A percentile compares a stretch with the other conserved stretches of the same genome.
Conservation (phyloP, 1,284 basidiomycete species). For the Coniophora puteana region DNA sequence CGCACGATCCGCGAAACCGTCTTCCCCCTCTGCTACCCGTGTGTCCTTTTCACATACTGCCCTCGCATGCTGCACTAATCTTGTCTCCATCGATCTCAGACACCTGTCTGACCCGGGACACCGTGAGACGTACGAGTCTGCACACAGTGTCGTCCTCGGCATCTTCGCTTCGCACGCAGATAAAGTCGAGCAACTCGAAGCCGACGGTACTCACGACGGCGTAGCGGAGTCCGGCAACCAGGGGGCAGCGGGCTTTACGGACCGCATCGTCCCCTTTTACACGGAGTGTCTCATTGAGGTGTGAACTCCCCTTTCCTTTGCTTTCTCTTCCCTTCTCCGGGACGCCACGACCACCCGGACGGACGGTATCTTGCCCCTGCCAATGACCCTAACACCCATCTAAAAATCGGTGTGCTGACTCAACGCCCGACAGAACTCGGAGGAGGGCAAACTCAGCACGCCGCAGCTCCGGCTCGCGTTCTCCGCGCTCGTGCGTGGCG, state of each 20-base stretch:
- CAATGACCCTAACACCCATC: neutral
- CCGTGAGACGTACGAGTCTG: constrained; percentile 69
- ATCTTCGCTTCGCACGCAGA: constrained; percentile 60
- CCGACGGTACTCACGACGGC: constrained; percentile 8
- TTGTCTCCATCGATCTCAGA: constrained; percentile 29
- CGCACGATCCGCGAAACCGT: constrained; percentile 46
- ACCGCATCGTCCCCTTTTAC: constrained; percentile 66
- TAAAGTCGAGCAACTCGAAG: constrained; percentile 21
- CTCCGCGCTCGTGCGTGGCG: constrained; percentile 57
- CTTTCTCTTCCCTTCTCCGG: neutral
- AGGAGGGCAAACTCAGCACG: constrained; percentile 50
- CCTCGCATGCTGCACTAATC: neutral
- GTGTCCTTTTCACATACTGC: constrained; percentile 24
- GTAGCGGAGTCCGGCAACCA: constrained; percentile 11
- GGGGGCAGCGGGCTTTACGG: constrained; percentile 33
- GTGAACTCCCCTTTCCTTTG: constrained; percentile 14
- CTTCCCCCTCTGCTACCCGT: constrained; percentile 60
- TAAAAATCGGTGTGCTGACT: neutral
- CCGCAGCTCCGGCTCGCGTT: constrained; percentile 64
- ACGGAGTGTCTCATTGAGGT: constrained; percentile 63
- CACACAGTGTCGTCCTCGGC: constrained; percentile 70
- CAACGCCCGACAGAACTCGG: constrained; percentile 55
- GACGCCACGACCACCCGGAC: too few relatives aligned
- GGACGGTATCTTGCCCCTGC: neutral
- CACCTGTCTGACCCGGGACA: constrained; percentile 52